Conservation (phyloP, 306 rosid species). For the Cucumis cinereus region DNA sequence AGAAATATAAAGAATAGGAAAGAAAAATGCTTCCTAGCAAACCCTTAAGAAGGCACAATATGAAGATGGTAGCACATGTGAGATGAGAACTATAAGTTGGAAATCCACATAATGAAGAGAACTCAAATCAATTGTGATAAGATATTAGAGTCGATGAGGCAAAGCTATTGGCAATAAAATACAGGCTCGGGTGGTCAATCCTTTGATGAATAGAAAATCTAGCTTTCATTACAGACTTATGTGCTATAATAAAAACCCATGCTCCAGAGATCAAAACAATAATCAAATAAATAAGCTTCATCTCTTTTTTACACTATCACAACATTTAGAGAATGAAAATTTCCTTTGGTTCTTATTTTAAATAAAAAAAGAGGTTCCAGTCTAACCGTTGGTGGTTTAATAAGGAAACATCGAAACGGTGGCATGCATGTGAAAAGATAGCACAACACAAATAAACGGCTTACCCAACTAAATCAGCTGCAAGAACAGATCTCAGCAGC, state of each 20-base stretch:
- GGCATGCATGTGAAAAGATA: neutral
- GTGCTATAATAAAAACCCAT: neutral
- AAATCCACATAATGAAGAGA: neutral
- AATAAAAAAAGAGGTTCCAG: neutral
- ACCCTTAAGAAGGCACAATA: neutral
- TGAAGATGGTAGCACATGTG: neutral
- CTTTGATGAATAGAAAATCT: neutral
- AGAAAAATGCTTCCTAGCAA: neutral
- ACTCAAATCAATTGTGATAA: neutral
- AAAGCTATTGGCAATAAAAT: neutral
- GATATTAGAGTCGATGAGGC: neutral
- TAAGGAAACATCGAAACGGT: neutral
- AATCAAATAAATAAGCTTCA: neutral
- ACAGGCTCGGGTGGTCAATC: neutral
- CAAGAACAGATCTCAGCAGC: constrained; percentile 79
- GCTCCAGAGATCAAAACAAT: neutral
- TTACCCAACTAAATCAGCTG: constrained; percentile 95
- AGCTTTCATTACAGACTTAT: neutral
- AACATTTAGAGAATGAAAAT: neutral
- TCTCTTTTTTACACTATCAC: neutral
- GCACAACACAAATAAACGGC: constrained; percentile 14
- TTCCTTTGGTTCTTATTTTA: neutral
- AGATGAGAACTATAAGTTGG: neutral
- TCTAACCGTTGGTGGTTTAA: neutral
- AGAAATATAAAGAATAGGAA: neutral